These are phyloP conservation scores for Vitis rotundifolia DNA, from an alignment of 164 flowering plant genomes.

Conservation along the genomic window DNA sequence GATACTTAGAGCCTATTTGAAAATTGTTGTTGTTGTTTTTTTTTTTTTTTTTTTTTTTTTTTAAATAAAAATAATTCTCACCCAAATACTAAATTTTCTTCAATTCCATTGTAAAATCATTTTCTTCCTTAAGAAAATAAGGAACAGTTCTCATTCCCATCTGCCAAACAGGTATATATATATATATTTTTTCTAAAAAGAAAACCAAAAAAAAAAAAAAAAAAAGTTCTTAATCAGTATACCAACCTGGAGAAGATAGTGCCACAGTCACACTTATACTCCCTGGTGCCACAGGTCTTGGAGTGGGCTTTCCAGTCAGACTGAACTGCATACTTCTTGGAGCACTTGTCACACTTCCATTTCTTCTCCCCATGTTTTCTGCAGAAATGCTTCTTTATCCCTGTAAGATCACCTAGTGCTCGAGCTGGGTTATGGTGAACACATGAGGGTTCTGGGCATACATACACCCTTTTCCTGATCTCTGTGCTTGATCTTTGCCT, in stretches of 20 bases:
- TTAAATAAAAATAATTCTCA: too few species aligned
- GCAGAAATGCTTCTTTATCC: constrained; percentile 65
- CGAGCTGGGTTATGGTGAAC: constrained; percentile 62
- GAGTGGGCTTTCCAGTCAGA: constrained; percentile 71
- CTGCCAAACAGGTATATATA: too few species aligned
- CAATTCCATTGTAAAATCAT: too few species aligned
- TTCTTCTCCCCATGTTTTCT: constrained; percentile 73
- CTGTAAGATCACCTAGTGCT: constrained; percentile 62
- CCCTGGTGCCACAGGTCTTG: constrained; percentile 60
- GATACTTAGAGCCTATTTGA: too few species aligned
- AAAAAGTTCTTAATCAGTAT: neutral
- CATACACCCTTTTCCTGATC: constrained; percentile 49
- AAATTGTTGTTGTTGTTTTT: too few species aligned
- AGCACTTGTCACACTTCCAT: constrained; percentile 68
- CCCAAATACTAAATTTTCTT: too few species aligned
- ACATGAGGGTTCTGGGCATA: constrained; percentile 56
- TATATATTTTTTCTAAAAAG: too few species aligned
- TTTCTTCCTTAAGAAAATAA: too few species aligned
- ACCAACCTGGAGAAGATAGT: constrained; percentile 60
- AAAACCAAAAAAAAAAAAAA: too few species aligned
- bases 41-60: too few species aligned
- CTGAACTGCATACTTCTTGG: constrained; percentile 67
- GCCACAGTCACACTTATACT: constrained; percentile 70
- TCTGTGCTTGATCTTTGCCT: constrained; percentile 48
- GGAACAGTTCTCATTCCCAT: too few species aligned